Conservation (phyloP, 1,139 yeast genomes). For the Scheffersomyces insectosa region DNA sequence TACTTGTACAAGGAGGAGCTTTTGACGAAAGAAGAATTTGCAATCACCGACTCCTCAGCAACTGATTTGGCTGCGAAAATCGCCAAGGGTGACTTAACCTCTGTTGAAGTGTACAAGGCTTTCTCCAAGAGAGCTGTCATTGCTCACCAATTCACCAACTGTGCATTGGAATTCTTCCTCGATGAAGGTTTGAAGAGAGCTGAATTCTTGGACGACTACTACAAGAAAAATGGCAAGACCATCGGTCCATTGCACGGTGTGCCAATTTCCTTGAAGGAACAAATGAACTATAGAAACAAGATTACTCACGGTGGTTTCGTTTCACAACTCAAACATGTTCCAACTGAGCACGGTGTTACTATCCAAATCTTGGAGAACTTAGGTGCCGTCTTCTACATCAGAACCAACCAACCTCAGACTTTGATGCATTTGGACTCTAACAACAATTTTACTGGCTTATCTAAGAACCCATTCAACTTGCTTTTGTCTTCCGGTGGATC, state of each 20-base stretch:
- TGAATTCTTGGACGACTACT: constrained; percentile 52
- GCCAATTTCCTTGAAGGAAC: constrained; percentile 79
- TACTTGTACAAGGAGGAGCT: constrained; percentile 43
- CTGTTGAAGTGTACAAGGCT: constrained; percentile 47
- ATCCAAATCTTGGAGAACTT: constrained; percentile 53
- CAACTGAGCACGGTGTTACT: constrained; percentile 52
- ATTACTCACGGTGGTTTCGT: constrained; percentile 68
- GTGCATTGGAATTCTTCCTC: constrained; percentile 59
- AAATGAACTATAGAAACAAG: constrained; percentile 57
- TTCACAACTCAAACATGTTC: constrained; percentile 49
- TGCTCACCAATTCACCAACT: constrained; percentile 60
- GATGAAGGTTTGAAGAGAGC: constrained; percentile 60
- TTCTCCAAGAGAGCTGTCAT: constrained; percentile 59
- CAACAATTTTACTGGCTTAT: constrained; percentile 41
- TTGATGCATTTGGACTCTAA: constrained; percentile 49
- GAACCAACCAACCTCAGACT: constrained; percentile 50
- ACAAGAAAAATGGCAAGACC: constrained; percentile 53
- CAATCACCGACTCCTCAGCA: constrained; percentile 49
- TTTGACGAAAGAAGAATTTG: constrained; percentile 45
- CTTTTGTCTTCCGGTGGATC: constrained; percentile 58
- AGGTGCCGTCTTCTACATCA: constrained; percentile 64
- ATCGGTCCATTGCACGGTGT: constrained; percentile 78
- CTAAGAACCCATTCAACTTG: constrained; percentile 42
- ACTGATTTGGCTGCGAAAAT: constrained; percentile 35
- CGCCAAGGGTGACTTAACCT: constrained; percentile 38